These are phyloP conservation scores for Elaphomyces granulatus DNA, from an alignment of 495 filamentous ascomycete species.

Conservation along the genomic window DNA sequence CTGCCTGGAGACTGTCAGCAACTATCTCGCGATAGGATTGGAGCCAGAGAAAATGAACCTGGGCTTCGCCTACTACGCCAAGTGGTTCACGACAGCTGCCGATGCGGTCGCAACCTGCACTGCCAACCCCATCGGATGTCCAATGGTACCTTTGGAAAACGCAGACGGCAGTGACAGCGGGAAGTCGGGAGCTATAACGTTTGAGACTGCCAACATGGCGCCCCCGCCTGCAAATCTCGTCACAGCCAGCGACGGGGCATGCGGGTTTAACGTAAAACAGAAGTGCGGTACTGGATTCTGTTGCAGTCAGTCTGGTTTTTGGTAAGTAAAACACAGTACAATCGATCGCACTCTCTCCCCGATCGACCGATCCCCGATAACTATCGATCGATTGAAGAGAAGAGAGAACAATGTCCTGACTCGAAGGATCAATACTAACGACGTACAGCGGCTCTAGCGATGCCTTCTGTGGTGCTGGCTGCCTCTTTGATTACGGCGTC, in stretches of 20 bases:
- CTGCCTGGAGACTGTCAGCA: conserved; percentile 40
- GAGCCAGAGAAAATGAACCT: conserved; percentile 47
- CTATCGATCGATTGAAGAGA: no score
- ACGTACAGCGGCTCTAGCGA: conserved; percentile 16
- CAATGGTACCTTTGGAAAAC: conserved; percentile 48
- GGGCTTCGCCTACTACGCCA: conserved; percentile 61
- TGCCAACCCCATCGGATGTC: conserved; percentile 43
- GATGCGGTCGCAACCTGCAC: conserved; percentile 32
- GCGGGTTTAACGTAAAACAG: conserved; percentile 14
- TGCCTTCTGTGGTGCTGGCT: conserved; percentile 25
- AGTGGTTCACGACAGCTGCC: conserved; percentile 58
- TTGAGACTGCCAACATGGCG: conserved; percentile 23
- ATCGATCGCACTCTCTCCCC: no score
- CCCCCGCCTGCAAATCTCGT: conserved; percentile 28
- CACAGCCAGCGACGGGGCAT: conserved; percentile 28
- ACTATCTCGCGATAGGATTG: conserved; percentile 45
- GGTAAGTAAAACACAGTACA: conserved; percentile 17
- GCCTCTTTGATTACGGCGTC: conserved; percentile 28
- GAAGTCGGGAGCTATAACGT: conserved; percentile 47
- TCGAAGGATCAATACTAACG: conserved; percentile 1
- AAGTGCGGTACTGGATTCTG: conserved; percentile 24
- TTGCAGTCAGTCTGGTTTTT: conserved; percentile 26
- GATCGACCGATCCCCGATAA: no score
- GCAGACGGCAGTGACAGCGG: conserved; percentile 49
- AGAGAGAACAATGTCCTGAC: no score